Base-by-base conservation (phyloP, 2,329 filamentous ascomycete genomes). In the Stemphylium beticola region DNA sequence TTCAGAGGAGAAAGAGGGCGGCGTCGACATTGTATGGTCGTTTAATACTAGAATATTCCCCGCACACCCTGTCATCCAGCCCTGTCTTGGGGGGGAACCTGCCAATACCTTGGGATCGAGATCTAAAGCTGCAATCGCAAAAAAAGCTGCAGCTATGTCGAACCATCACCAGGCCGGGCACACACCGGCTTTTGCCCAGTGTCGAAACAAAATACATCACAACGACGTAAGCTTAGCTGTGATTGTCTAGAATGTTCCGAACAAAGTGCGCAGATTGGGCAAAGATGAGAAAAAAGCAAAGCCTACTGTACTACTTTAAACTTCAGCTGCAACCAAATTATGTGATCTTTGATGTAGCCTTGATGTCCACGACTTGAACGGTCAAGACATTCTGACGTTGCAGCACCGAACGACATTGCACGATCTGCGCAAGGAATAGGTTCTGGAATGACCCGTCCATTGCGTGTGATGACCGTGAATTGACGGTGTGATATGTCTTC, bases 151-250 rank as follows among this genome's bases (percentile, higher is more conserved):
- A 42, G 34, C 37, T 26, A 46, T 38, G 39, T 54, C 46, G 51
- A 50, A 50, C 51, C 46, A 54, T 49, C 31, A 49, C 24, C 29
- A 34, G 46, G 36, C 36, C 33, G 18, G 32, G 34, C 17, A 33
- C 34, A 50, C 46, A 50, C 51, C 51, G 51, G 51, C 46, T 34
- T 45, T 54, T 49, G 38, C 34, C 34, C 46, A 45, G 20, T 12
- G 22, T 41, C 29, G 14, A 45, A 41, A 49, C 18, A 41, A 15
- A 49, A 49, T 41, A 26, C 47, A 49, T 49, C 46, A 54, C 34
- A 34, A 20, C 48, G 51, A 42, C 39, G 46, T 50, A 49, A 51
- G 52, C 52, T 45, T 41, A 34, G 41, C 49, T 32, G 24, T 45
- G 7, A 17, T 26, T 31, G 47, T 43, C 47, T 51, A 44, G 47